Evolutionary conservation across 371 early-diverging fungal species (phyloP).

Genomic region (Zychaea mexicana): DNA sequence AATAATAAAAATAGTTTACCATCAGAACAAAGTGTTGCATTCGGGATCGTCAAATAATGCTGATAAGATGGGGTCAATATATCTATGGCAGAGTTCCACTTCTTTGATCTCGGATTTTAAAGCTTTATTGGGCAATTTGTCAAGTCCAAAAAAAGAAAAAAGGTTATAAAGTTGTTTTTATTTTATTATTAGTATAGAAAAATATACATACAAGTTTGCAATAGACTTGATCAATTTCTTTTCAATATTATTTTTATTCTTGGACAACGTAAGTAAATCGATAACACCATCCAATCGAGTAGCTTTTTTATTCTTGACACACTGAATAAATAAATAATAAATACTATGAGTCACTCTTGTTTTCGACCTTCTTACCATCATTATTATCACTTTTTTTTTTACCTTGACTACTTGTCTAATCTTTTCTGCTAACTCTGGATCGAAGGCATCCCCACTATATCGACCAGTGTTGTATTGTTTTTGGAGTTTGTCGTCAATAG

Average conservation of each 20-base stretch:
- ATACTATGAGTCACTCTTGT: not conserved
- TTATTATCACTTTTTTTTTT: not conserved
- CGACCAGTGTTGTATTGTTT: not conserved
- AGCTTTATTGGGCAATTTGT: not conserved
- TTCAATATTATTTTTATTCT: not conserved
- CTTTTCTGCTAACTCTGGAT: not conserved
- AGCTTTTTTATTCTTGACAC: not conserved
- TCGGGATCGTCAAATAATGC: conserved; percentile 10
- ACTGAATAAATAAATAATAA: not conserved
- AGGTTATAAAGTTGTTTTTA: not conserved
- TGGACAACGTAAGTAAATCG: not conserved
- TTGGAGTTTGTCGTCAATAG: not conserved
- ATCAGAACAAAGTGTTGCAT: conserved; percentile 3
- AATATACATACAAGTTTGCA: not conserved
- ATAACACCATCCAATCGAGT: not conserved
- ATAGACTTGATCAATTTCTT: not conserved
- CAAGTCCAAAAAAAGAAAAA: not conserved
- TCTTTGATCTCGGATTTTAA: not conserved
- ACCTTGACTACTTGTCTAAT: not conserved
- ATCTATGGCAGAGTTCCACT: conserved; percentile 4
- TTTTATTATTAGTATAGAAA: not conserved
- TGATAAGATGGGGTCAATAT: not conserved
- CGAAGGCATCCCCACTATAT: not conserved
- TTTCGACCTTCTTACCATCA: not conserved
- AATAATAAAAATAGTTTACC: not conserved